Evolutionary conservation across 2,329 filamentous ascomycete species (phyloP), one percentile per base, ranked within the genome.

Genomic region (Sporothrix pseudoabietina): DNA sequence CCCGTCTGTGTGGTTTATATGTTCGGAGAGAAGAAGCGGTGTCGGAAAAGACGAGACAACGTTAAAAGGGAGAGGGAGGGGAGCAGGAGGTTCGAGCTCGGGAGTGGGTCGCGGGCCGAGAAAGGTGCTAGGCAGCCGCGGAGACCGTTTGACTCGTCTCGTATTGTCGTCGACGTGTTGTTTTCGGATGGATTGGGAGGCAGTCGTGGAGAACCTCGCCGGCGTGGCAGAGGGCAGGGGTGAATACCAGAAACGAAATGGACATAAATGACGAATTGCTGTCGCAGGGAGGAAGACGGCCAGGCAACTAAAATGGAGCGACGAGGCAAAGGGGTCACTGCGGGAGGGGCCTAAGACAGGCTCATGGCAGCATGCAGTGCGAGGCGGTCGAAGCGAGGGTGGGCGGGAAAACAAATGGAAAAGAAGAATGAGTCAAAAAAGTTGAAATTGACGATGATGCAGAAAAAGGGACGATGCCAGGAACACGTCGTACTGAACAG

Each of bases 101-200:
- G 49, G 44, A 47, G 66, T 55, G 66, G 66, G 66, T 41, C 66
- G 66, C 49, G 66, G 49, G 47, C 66, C 47, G 66, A 55, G 47
- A 69, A 47, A 26, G 30, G 32, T 69, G 49, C 69, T 49, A 59
- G 55, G 54, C 39, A 61, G 69, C 69, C 49, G 54, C 26, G 39
- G 55, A 44, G 39, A 55, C 39, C 14, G 32, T 32, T 44, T 30
- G 16, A 32, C 22, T 30, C n/a, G 52, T 32, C 19, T 59, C 54
- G 35, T 59, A 19, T 47, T 66, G 61, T 71, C 49, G 69, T 71
- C 54, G 69, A 71, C 52, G 69, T 57, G 69, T 59, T 59, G 69
- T 59, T 30, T 59, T 16, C 54, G 52, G 69, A 47, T 32, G 69
- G 35, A 57, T 26, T 44, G 32, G 66, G 49, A n/a, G 30, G 30